Percentiles rank a stretch among this genome's conserved stretches.
These are phyloP conservation scores for Boletus subcaerulescens DNA, from an alignment of 768 basidiomycete species.

Conservation along the genomic window DNA sequence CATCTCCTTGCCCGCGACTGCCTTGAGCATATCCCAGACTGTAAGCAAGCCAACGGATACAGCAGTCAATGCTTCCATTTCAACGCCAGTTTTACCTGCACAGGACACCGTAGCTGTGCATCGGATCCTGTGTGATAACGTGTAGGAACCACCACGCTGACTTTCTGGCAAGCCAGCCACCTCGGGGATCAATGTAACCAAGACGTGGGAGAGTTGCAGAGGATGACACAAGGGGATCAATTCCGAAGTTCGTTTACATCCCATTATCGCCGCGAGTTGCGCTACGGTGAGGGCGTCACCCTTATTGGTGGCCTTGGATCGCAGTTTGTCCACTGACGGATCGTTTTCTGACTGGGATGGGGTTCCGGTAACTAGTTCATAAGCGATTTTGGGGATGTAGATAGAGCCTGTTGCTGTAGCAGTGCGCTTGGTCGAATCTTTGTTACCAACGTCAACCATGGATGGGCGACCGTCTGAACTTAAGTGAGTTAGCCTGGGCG, in stretches of 20 bases:
- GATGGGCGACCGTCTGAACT: constrained; percentile 64
- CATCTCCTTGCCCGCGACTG: constrained; percentile 87
- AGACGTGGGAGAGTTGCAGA: constrained; percentile 66
- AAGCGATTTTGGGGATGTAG: constrained; percentile 61
- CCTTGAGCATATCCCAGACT: constrained; percentile 94
- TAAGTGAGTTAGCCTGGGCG: constrained; percentile 62
- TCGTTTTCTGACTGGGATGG: constrained; percentile 1
- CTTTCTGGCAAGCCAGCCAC: constrained; percentile 5
- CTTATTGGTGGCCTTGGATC: constrained; percentile 55
- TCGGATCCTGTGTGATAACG: constrained; percentile 46
- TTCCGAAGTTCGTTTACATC: constrained; percentile 75
- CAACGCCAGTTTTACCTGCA: constrained; percentile 81
- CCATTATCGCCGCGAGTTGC: constrained; percentile 87
- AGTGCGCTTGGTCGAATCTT: constrained; percentile 55
- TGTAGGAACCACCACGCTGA: background rate
- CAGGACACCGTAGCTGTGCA: constrained; percentile 71
- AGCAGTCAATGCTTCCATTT: constrained; percentile 92
- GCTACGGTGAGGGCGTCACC: constrained; percentile 73
- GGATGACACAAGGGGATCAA: constrained; percentile 90
- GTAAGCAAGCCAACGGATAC: constrained; percentile 76
- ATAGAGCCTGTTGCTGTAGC: constrained; percentile 80
- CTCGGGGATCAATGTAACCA: constrained; percentile 58
- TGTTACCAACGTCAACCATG: constrained; percentile 82
- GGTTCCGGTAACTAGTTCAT: constrained; percentile 51
- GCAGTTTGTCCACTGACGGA: constrained; percentile 32